A percentile compares a stretch with the other conserved stretches of the same genome.
phyloP scores from a whole-genome alignment of 2,329 filamentous ascomycete genomes.

The Pyrenochaeta sp. region DNA sequence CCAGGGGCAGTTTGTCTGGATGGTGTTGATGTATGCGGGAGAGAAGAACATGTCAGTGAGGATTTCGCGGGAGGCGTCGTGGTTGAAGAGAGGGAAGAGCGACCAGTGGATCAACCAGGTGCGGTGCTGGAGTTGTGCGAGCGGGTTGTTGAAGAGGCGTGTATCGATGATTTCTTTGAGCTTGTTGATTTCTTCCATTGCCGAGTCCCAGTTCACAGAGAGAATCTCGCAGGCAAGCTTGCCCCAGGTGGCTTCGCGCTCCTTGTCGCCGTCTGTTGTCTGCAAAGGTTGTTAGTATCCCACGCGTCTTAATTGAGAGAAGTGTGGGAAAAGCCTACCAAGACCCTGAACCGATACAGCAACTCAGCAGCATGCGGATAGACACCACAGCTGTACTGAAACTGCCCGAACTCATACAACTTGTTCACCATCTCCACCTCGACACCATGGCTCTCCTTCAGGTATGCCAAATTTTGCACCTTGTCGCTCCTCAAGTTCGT shows the following conservation, averaged over 20 bases:
- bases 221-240: slow-evolving; percentile 97
- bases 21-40: slow-evolving; percentile 97
- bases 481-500: slow-evolving; percentile 94
- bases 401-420: slow-evolving; percentile 94
- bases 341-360: slow-evolving; percentile 96
- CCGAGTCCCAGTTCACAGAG: slow-evolving; percentile 92
- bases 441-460: slow-evolving; percentile 96
- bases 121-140: slow-evolving; percentile 94
- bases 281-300: slow-evolving; percentile 23
- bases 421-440: slow-evolving; percentile 95
- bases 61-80: slow-evolving; percentile 86
- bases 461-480: slow-evolving; percentile 96
- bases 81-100: slow-evolving; percentile 99
- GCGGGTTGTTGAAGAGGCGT: slow-evolving; percentile 93
- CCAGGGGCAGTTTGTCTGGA: slow-evolving; percentile 98
- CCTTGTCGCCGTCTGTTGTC: slow-evolving; percentile 98
- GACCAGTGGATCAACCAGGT: slow-evolving; percentile 99
- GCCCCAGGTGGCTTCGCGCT: slow-evolving; percentile 94
- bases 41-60: slow-evolving; percentile 98
- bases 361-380: slow-evolving; percentile 90
- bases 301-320: neutral
- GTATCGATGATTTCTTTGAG: slow-evolving; percentile 83
- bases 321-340: slow-evolving; percentile 54
- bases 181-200: slow-evolving; percentile 71
- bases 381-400: slow-evolving; percentile 97